A percentile compares a stretch with the other conserved stretches of the same genome.
These are phyloP conservation scores for Apiotrichum veenhuisii DNA, from an alignment of 1,284 basidiomycete species.

Conservation along the genomic window DNA sequence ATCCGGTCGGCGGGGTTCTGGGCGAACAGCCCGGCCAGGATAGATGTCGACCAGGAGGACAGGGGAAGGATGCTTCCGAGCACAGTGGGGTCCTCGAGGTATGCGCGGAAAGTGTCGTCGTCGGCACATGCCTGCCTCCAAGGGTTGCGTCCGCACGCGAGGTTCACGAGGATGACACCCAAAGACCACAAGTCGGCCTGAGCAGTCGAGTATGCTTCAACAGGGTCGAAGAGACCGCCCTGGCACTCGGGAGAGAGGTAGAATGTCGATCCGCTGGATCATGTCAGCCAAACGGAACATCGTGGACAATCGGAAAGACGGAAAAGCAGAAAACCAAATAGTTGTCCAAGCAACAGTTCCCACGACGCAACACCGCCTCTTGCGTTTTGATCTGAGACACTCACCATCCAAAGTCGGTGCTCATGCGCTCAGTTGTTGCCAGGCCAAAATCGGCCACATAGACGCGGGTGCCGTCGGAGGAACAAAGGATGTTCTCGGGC, in stretches of 20 bases:
- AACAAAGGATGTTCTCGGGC: constrained; percentile 93
- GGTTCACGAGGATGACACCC: constrained; percentile 87
- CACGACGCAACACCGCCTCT: not conserved
- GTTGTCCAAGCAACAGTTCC: not conserved
- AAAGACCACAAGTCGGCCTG: constrained; percentile 89
- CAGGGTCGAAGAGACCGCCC: constrained; percentile 57
- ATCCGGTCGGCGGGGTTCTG: constrained; percentile 56
- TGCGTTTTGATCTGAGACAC: constrained; percentile 8
- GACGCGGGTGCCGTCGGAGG: constrained; percentile 68
- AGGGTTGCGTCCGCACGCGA: constrained; percentile 80
- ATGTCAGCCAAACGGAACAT: constrained; percentile 6
- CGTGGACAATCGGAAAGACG: not conserved
- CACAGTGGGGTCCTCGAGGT: constrained; percentile 63
- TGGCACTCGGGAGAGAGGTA: constrained; percentile 81
- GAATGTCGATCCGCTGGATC: constrained; percentile 74
- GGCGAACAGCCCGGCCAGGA: constrained; percentile 60
- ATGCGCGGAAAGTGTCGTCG: constrained; percentile 71
- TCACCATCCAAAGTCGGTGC: constrained; percentile 79
- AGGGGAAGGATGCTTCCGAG: constrained; percentile 70
- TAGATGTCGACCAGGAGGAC: constrained; percentile 49
- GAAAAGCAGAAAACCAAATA: not conserved
- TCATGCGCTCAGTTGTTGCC: constrained; percentile 82
- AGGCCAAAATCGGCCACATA: constrained; percentile 96
- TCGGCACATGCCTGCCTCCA: constrained; percentile 72
- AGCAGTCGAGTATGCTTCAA: constrained; percentile 66